Base-by-base conservation (phyloP, 2,329 filamentous ascomycete species). In the Huntiella abstrusa region DNA sequence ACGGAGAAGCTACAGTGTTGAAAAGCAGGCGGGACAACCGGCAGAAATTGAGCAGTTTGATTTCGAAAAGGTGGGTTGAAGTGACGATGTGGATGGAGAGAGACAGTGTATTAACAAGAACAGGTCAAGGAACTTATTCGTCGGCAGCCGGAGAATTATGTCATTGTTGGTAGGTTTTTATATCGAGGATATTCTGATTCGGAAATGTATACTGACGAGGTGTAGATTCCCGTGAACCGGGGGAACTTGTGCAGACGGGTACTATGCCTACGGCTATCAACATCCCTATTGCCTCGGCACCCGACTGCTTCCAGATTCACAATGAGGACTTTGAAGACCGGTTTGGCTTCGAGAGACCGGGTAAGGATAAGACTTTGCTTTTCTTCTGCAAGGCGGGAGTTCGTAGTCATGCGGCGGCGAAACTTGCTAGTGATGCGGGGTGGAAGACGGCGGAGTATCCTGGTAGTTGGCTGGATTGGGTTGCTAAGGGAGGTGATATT, bases 351-450 rank as follows among this genome's bases (percentile, higher is more conserved):
- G 64, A 69, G 49, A 81, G 83, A 51, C 87, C 69, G 0, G 55
- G 56, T 2, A 65, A 65, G 50, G 67, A 73, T n/a, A 59, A 61
- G 32, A 67, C 73, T 52, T 60, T 94, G 11, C 70, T 96, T 3
- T 91, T 96, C 56, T 96, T 94, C 62, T 98, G 91, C 64, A 92
- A 85, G 65, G 79, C 87, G 0, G 91, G 91, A 2, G 83, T 96
- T 52, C 70, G 91, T 58, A 85, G 83, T 54, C 67, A 70, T 40
- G 74, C 82, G 1, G 87, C 87, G 5, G 86, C 86, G 5, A 69
- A 72, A 52, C 61, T 95, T 59, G 91, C 91, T 28, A 67, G 68
- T 54, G 71, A 82, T 57, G 80, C 77, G 2, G 88, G 88, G 7
- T 96, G 83, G 70, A 72, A 70, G 5, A 74, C 83, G 0, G 75